Conservation (phyloP, 768 basidiomycete species). For the Leucosporidium creatinivorum region DNA sequence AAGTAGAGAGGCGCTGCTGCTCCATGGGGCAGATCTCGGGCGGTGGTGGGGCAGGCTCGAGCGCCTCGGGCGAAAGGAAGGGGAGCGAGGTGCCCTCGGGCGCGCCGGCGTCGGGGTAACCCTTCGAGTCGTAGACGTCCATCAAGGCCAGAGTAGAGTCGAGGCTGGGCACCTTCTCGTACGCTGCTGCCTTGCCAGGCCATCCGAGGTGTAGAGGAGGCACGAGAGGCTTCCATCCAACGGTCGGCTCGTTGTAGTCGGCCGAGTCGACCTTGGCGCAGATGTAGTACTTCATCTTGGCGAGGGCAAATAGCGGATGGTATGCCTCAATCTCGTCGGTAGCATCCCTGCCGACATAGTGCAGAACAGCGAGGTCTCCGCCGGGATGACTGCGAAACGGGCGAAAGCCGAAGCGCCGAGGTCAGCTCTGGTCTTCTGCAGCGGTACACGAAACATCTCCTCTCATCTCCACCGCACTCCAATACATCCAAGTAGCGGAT, state of each 20-base stretch:
- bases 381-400: conserved; percentile 64
- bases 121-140: background rate
- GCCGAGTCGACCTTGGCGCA: conserved; percentile 58
- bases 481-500: too few species aligned
- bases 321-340: conserved; percentile 91
- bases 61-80: conserved; percentile 27
- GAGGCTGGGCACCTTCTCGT: background rate
- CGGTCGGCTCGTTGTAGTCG: conserved; percentile 41
- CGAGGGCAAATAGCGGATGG: conserved; percentile 57
- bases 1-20: conserved; percentile 18
- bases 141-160: background rate
- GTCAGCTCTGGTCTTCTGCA: too few species aligned
- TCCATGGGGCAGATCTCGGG: conserved; percentile 29
- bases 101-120: background rate
- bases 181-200: conserved; percentile 48
- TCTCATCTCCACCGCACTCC: too few species aligned
- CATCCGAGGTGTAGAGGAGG: conserved; percentile 83
- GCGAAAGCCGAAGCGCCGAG: too few species aligned
- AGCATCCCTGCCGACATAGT: conserved; percentile 92
- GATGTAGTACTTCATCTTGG: conserved; percentile 57
- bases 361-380: conserved; percentile 76
- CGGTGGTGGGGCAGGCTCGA: conserved; percentile 38
- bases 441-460: too few species aligned
- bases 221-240: conserved; percentile 63
- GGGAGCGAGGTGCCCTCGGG: conserved; percentile 14